These are phyloP conservation scores for Fraxinus excelsior DNA, from an alignment of 257 asterid genomes.

Conservation along the genomic window DNA sequence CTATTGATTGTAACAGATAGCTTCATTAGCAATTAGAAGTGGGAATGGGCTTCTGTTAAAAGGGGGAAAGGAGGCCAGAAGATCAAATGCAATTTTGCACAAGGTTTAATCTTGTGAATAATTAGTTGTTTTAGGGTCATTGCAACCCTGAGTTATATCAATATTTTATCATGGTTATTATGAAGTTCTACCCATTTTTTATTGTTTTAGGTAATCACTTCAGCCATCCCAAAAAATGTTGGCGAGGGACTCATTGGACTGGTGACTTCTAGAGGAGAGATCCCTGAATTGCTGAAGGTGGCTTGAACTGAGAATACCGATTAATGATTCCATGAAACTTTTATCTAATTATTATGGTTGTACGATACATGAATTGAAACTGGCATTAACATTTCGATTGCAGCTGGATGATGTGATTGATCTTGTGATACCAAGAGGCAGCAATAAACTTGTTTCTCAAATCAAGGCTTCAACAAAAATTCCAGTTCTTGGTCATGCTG, in stretches of 20 bases:
- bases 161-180: neutral
- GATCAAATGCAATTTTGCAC: slow-evolving; percentile 72
- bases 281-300: slow-evolving; percentile 84
- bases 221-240: slow-evolving; percentile 63
- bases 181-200: neutral
- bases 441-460: slow-evolving; percentile 89
- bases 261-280: slow-evolving; percentile 78
- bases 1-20: slow-evolving; percentile 49
- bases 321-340: neutral
- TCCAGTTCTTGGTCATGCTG: slow-evolving; percentile 93
- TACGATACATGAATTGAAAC: neutral
- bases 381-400: neutral
- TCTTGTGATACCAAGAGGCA: slow-evolving; percentile 91
- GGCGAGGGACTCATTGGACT: slow-evolving; percentile 78
- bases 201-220: slow-evolving; percentile 57
- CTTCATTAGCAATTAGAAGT: slow-evolving; percentile 80
- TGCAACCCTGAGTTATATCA: neutral
- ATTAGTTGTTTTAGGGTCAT: neutral
- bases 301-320: slow-evolving; percentile 1
- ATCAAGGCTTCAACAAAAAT: slow-evolving; percentile 77
- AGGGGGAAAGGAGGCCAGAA: slow-evolving; percentile 86
- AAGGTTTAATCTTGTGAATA: slow-evolving; percentile 37
- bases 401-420: slow-evolving; percentile 88
- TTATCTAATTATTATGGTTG: neutral
- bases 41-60: slow-evolving; percentile 83